These are phyloP conservation scores for Cystobasidium tubakii DNA, from an alignment of 768 basidiomycete species.

Conservation along the genomic window DNA sequence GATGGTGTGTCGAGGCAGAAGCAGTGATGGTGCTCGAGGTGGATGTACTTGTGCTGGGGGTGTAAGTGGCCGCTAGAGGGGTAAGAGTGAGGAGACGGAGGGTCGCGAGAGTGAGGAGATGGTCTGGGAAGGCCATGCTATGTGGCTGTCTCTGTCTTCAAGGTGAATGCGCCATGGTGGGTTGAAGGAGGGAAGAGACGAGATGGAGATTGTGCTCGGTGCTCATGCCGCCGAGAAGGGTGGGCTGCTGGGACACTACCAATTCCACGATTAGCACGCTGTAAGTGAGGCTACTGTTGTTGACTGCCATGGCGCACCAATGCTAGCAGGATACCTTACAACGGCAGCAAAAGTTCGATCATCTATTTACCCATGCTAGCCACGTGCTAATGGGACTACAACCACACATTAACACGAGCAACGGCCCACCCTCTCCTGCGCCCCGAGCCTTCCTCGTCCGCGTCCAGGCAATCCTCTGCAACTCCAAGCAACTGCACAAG, in stretches of 20 bases:
- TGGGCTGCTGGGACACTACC: not conserved
- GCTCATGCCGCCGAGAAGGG: no score
- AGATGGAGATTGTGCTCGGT: no score
- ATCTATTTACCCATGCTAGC: no score
- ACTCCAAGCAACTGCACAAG: no score
- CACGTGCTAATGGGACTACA: no score
- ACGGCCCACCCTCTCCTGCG: not conserved
- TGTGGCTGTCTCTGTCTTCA: not conserved
- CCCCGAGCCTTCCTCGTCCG: not conserved
- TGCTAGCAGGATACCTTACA: no score
- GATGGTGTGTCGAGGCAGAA: not conserved
- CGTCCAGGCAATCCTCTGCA: no score
- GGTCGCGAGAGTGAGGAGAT: conserved; percentile 31
- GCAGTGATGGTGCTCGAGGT: not conserved
- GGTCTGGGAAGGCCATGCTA: conserved; percentile 11
- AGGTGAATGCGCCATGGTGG: not conserved
- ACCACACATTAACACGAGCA: no score
- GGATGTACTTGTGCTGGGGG: not conserved
- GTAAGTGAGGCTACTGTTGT: no score
- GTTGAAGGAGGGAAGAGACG: no score
- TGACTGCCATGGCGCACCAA: no score
- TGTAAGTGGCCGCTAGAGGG: not conserved
- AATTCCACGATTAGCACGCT: no score
- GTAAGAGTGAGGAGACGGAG: conserved; percentile 13
- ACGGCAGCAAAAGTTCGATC: not conserved